phyloP scores from a whole-genome alignment of 2,329 filamentous ascomycete genomes.

The Chaetomium strumarium region DNA sequence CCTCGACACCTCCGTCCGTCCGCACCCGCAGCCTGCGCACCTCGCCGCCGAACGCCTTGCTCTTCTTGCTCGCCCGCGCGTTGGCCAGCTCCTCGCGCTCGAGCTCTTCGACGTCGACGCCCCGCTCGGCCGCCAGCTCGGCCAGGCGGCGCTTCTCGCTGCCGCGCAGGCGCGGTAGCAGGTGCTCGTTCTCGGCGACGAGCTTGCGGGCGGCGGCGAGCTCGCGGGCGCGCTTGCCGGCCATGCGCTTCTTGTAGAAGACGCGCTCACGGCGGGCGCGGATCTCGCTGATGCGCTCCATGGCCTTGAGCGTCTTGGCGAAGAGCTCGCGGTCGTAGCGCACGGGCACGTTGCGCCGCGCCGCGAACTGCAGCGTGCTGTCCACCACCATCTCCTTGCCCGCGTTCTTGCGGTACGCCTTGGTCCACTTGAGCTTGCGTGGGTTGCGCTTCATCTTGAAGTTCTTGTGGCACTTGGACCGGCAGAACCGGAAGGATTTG shows the following conservation, averaged over 20 bases:
- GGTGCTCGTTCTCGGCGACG: conserved; percentile 85
- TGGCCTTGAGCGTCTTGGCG: conserved; percentile 80
- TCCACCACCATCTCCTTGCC: conserved; percentile 91
- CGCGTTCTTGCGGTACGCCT: conserved; percentile 78
- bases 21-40: conserved; percentile 34
- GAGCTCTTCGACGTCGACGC: conserved; percentile 31
- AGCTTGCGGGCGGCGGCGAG: conserved; percentile 76
- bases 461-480: conserved; percentile 57
- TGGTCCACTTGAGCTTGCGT: conserved; percentile 95
- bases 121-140: conserved; percentile 49
- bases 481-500: conserved; percentile 52
- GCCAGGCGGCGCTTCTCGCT: conserved; percentile 60
- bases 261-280: conserved; percentile 74
- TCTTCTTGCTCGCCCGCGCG: conserved; percentile 22
- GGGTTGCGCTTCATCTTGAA: conserved; percentile 99
- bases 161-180: conserved; percentile 68
- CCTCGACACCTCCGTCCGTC: conserved; percentile 38
- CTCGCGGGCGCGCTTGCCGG: conserved; percentile 79
- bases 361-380: conserved; percentile 84
- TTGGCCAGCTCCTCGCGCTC: conserved; percentile 30
- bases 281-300: conserved; percentile 87
- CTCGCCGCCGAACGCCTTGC: conserved; percentile 37
- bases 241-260: conserved; percentile 93
- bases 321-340: conserved; percentile 94
- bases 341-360: conserved; percentile 86